These are phyloP conservation scores for Eutrema japonicum DNA, from an alignment of 345 rosid species.

Conservation along the genomic window DNA sequence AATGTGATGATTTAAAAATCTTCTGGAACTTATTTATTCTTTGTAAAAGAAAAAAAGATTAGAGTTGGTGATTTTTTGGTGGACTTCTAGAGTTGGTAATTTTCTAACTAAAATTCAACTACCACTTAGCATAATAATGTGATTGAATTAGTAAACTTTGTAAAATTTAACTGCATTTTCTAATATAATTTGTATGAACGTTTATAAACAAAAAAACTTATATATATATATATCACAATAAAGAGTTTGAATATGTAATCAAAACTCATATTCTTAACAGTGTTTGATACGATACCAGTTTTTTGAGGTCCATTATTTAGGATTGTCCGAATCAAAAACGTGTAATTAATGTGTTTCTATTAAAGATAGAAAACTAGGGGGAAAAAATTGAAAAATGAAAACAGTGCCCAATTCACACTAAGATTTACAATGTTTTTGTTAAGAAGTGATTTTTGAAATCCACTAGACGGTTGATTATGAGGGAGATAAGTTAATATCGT, in stretches of 20 bases:
- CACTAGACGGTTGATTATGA: too few species aligned
- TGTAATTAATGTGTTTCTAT: not conserved
- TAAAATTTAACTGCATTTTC: not conserved
- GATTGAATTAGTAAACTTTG: not conserved
- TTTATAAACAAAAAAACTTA: not conserved
- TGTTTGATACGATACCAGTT: not conserved
- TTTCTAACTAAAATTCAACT: slow-evolving; percentile 27
- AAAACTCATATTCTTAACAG: not conserved
- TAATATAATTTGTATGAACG: not conserved
- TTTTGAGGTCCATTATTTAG: not conserved
- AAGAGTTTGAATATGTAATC: not conserved
- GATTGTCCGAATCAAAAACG: not conserved
- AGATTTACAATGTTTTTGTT: too few species aligned
- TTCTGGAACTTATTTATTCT: not conserved
- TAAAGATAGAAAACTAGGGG: too few species aligned
- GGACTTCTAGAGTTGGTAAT: slow-evolving; percentile 5
- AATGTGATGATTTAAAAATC: not conserved
- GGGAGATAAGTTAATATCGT: too few species aligned
- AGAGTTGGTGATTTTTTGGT: not conserved
- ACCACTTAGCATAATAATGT: slow-evolving; percentile 8
- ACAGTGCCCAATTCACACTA: not conserved
- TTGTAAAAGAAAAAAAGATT: not conserved
- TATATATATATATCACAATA: not conserved
- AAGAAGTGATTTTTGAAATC: too few species aligned
- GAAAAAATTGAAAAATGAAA: too few species aligned